These are phyloP conservation scores for Lasiosphaeria miniovina DNA, from an alignment of 495 filamentous ascomycete genomes.

Conservation along the genomic window DNA sequence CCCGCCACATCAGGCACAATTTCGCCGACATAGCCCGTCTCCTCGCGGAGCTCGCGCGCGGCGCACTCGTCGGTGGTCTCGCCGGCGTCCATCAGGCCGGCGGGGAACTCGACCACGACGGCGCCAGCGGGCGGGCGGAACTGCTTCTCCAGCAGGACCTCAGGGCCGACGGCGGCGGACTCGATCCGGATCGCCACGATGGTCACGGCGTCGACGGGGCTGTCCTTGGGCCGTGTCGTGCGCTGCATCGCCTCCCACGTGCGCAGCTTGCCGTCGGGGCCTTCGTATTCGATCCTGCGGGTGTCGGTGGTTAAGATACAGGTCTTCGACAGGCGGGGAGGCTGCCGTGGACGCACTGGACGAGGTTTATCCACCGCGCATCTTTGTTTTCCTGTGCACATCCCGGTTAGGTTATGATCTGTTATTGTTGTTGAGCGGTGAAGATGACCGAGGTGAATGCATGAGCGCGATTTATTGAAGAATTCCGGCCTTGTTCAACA, in stretches of 20 bases:
- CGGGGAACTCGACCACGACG: constrained; percentile 69
- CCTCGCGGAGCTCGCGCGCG: constrained; percentile 72
- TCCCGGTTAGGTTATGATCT: neutral
- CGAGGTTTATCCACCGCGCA: constrained; percentile 62
- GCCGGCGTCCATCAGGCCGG: constrained; percentile 69
- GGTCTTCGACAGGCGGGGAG: constrained; percentile 7
- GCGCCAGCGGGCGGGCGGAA: constrained; percentile 73
- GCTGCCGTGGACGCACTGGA: constrained; percentile 36
- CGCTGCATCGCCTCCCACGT: constrained; percentile 70
- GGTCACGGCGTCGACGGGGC: constrained; percentile 71
- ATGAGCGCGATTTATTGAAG: too few species aligned
- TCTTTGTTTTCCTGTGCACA: constrained; percentile 41
- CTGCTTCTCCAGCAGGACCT: constrained; percentile 70
- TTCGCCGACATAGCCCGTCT: constrained; percentile 75
- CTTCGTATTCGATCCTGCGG: constrained; percentile 59
- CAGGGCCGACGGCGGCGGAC: constrained; percentile 18
- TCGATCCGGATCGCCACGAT: constrained; percentile 70
- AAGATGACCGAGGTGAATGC: neutral
- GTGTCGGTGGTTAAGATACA: neutral
- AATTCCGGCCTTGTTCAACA: neutral
- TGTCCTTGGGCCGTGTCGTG: constrained; percentile 57
- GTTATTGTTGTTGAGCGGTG: neutral
- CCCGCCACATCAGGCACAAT: constrained; percentile 26
- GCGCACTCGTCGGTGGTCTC: constrained; percentile 69
- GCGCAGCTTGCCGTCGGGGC: constrained; percentile 58